Evolutionary conservation across 2,329 filamentous ascomycete species (phyloP).

Genomic region (Nemania serpens): DNA sequence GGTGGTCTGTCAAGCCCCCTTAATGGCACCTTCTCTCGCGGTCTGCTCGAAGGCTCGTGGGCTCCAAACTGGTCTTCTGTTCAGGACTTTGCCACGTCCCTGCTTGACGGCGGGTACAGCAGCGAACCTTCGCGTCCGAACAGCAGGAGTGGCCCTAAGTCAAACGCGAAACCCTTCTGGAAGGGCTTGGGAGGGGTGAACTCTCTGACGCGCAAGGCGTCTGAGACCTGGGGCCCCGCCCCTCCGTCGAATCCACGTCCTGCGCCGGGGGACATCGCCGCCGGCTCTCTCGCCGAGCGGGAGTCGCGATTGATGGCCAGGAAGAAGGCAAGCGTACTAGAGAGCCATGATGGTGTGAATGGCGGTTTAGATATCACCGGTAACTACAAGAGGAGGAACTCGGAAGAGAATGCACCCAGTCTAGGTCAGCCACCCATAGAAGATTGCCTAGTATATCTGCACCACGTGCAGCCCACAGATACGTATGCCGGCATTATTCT

Average conservation of each 20-base stretch:
- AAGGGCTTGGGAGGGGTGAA: constrained; percentile 36
- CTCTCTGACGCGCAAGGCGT: constrained; percentile 33
- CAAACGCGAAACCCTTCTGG: constrained; percentile 40
- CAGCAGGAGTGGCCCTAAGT: constrained; percentile 39
- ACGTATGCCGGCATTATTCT: constrained; percentile 91
- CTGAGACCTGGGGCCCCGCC: constrained; percentile 55
- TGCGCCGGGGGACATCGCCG: constrained; percentile 54
- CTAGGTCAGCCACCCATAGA: constrained; percentile 63
- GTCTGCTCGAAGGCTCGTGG: constrained; percentile 57
- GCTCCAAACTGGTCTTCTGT: constrained; percentile 60
- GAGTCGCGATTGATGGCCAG: constrained; percentile 60
- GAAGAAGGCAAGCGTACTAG: constrained; percentile 62
- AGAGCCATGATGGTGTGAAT: constrained; percentile 65
- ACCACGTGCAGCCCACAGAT: constrained; percentile 80
- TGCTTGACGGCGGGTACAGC: constrained; percentile 44
- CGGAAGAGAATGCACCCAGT: constrained; percentile 60
- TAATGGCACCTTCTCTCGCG: constrained; percentile 43
- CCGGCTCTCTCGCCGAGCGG: constrained; percentile 58
- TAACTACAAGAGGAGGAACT: constrained; percentile 68
- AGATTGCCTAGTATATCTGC: constrained; percentile 87
- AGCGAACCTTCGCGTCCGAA: constrained; percentile 42
- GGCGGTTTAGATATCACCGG: constrained; percentile 60
- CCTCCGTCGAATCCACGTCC: constrained; percentile 49
- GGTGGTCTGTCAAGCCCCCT: constrained; percentile 38
- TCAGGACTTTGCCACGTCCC: constrained; percentile 57